These are phyloP conservation scores for Pseudoperonospora humuli DNA, from an alignment of 352 stramenopile genomes.

Conservation along the genomic window DNA sequence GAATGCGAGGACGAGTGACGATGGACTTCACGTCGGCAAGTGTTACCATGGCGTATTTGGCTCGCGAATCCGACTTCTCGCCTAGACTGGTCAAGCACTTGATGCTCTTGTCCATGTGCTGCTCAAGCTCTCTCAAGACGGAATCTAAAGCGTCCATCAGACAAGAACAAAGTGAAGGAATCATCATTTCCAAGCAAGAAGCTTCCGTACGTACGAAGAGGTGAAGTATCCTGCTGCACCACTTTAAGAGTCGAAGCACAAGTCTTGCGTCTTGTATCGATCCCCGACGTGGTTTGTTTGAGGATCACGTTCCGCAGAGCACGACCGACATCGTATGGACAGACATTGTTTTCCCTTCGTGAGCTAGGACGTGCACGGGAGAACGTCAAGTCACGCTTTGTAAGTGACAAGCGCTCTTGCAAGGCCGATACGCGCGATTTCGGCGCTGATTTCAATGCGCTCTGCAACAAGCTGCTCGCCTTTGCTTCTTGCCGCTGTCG, in stretches of 20 bases:
- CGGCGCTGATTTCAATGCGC: too few relatives aligned
- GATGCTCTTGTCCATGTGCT: conserved; percentile 20
- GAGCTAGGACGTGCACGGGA: conserved; percentile 2
- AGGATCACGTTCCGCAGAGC: too few relatives aligned
- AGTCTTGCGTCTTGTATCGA: too few relatives aligned
- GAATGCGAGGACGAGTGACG: too few relatives aligned
- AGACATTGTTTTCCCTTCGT: conserved; percentile 14
- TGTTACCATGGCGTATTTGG: too few relatives aligned
- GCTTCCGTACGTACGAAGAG: conserved; percentile 10
- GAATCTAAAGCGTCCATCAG: conserved; percentile 17
- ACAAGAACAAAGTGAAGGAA: not conserved
- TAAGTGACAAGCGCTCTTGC: conserved; percentile 41
- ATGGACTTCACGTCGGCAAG: too few relatives aligned
- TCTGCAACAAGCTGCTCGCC: too few relatives aligned
- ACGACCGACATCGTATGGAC: too few relatives aligned
- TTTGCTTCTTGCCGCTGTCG: too few relatives aligned
- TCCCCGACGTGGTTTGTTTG: too few relatives aligned
- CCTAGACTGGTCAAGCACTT: conserved; percentile 10
- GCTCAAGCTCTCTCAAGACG: conserved; percentile 45
- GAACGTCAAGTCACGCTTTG: conserved; percentile 24
- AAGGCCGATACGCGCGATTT: too few relatives aligned
- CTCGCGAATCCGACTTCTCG: conserved; percentile 4
- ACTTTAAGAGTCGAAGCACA: too few relatives aligned
- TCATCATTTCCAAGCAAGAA: not conserved
- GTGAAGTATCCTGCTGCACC: not conserved